Evolutionary conservation across 371 early-diverging fungal species (phyloP).

Genomic region (Apophysomyces elegans): DNA sequence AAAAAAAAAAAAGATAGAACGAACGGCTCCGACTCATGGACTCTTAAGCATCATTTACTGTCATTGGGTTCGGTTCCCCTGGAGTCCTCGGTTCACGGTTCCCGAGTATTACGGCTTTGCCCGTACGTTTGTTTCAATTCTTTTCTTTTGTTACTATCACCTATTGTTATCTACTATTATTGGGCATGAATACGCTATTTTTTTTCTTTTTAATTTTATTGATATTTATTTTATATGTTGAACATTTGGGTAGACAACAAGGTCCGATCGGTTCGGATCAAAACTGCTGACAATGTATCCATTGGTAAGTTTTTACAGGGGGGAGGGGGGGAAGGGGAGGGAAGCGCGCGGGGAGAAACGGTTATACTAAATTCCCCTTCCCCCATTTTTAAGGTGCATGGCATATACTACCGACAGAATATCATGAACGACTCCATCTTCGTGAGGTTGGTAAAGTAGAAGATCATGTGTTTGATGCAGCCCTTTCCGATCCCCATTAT

Average conservation of each 20-base stretch:
- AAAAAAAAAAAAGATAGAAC: neutral
- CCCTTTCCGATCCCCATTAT: slow-evolving; percentile 28
- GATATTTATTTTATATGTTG: neutral
- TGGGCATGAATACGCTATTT: neutral
- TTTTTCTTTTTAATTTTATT: neutral
- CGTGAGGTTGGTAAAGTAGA: slow-evolving; percentile 20
- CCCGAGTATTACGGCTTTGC: slow-evolving; percentile 52
- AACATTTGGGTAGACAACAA: slow-evolving; percentile 32
- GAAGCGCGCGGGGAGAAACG: neutral
- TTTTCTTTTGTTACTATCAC: too few species aligned
- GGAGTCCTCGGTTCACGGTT: slow-evolving; percentile 25
- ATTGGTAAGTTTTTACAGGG: slow-evolving; percentile 29
- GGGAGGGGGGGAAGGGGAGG: neutral
- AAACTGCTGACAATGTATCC: slow-evolving; percentile 43
- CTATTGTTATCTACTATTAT: too few species aligned
- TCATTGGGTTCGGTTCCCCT: slow-evolving; percentile 42
- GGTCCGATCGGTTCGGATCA: slow-evolving; percentile 38
- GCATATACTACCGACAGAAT: slow-evolving; percentile 46
- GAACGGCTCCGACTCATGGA: neutral
- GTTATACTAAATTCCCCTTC: neutral
- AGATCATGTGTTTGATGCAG: slow-evolving; percentile 30
- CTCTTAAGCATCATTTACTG: slow-evolving; percentile 40
- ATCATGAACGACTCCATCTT: slow-evolving; percentile 28
- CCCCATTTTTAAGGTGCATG: slow-evolving; percentile 36
- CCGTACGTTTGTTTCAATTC: slow-evolving; percentile 29